Evolutionary conservation across 768 basidiomycete species (phyloP).

Genomic region (Amanita rubescens): DNA sequence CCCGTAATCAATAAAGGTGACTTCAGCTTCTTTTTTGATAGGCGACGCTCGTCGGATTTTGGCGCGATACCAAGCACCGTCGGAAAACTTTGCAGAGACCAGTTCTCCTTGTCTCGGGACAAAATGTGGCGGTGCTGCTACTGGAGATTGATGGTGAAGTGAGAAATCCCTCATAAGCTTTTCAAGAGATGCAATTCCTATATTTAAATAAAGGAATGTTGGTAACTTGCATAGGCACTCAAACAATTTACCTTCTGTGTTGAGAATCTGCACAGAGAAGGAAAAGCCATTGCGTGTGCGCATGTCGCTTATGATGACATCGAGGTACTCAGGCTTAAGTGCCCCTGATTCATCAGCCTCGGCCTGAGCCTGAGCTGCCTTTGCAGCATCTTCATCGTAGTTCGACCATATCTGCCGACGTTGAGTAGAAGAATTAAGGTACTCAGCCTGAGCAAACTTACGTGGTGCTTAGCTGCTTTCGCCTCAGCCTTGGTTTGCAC

Average conservation of each 20-base stretch:
- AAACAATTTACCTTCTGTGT: conserved; percentile 67
- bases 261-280: conserved; percentile 92
- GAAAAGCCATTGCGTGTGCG: conserved; percentile 63
- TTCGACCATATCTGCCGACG: conserved; percentile 72
- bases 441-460: conserved; percentile 29
- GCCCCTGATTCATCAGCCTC: conserved; percentile 41
- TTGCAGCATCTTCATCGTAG: conserved; percentile 69
- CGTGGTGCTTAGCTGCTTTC: conserved; percentile 70
- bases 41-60: conserved; percentile 82
- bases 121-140: conserved; percentile 57
- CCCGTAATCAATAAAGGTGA: conserved; percentile 93
- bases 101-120: conserved; percentile 80
- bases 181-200: conserved; percentile 88
- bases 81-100: conserved; percentile 91
- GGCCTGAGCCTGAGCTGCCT: conserved; percentile 37
- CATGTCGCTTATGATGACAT: conserved; percentile 88
- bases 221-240: neutral
- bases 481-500: conserved; percentile 55
- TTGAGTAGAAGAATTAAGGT: neutral
- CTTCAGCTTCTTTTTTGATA: conserved; percentile 88
- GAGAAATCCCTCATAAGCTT: conserved; percentile 94
- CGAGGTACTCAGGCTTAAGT: conserved; percentile 80
- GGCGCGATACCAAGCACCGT: conserved; percentile 94
- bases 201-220: neutral
- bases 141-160: conserved; percentile 66